Conservation (phyloP, 2,329 filamentous ascomycete genomes). For the Penicillium brevicompactum region DNA sequence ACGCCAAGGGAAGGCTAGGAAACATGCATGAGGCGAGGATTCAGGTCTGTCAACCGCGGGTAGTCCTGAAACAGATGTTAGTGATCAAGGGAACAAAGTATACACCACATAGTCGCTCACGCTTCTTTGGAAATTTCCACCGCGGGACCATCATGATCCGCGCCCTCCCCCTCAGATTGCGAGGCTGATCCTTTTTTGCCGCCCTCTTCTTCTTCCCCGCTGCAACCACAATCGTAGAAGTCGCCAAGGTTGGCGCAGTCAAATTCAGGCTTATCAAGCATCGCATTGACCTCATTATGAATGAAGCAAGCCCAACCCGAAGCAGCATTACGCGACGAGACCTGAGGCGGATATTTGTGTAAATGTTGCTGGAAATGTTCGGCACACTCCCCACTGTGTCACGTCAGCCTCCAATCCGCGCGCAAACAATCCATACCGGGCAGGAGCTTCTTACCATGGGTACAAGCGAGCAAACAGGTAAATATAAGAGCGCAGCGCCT, state of each 20-base stretch:
- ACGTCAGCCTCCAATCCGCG: slow-evolving; percentile 10
- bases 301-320: slow-evolving; percentile 68
- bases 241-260: slow-evolving; percentile 67
- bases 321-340: slow-evolving; percentile 62
- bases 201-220: slow-evolving; percentile 52
- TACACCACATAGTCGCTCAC: slow-evolving; percentile 26
- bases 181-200: slow-evolving; percentile 10
- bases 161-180: slow-evolving; percentile 7
- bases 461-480: slow-evolving; percentile 67
- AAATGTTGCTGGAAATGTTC: slow-evolving; percentile 64
- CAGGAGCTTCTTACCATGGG: slow-evolving; percentile 53
- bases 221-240: slow-evolving; percentile 69
- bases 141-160: slow-evolving; percentile 22
- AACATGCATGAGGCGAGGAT: background rate
- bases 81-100: slow-evolving; percentile 6
- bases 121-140: slow-evolving; percentile 41
- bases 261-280: slow-evolving; percentile 62
- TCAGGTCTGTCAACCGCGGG: slow-evolving; percentile 25
- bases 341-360: slow-evolving; percentile 65
- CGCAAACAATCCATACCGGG: background rate
- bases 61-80: slow-evolving; percentile 25
- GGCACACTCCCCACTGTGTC: slow-evolving; percentile 63
- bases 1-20: background rate
- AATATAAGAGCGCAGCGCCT: slow-evolving; percentile 62
- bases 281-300: slow-evolving; percentile 67